Evolutionary conservation across 2,329 filamentous ascomycete species (phyloP), one percentile per base, ranked within the genome.

Genomic region (Alternaria conjuncta): DNA sequence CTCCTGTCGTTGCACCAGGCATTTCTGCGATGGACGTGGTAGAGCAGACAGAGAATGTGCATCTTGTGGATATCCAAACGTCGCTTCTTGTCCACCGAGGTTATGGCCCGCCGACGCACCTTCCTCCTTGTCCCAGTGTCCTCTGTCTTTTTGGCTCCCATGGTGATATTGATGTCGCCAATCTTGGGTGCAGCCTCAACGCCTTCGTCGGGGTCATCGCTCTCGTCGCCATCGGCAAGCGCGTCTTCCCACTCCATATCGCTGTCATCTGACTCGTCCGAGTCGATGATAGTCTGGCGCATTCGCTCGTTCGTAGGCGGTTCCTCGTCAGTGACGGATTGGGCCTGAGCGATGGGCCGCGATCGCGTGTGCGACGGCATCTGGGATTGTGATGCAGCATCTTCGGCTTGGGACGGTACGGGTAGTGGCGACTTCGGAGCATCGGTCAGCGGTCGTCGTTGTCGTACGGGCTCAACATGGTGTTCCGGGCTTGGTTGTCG

Each of bases 51-150:
- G 13, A 97, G 82, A 0, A 98, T 69, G 80, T 99, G 94, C 65
- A 89, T 84, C 79, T 95, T 97, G 79, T 99, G 96, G n/a, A 94
- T 85, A 55, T 93, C 87, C 28, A 96, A 78, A 20, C 94, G 88
- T 28, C 85, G 75, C 50, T 84, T 86, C 66, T 85, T 89, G 66
- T 91, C 89, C 1, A 84, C 82, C 7, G 83, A 82, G 1, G 86
- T 86, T 15, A 86, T 80, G 20, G 86, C 84, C 64, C 85, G 87
- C 56, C 86, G 82, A 66, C 83, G 82, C 26, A 75, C 64, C 57
- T 73, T 75, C 53, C 71, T 71, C 63, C 69, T 74, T 3, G 64
- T 76, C 21, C 80, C 82, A 15, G 81, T 61, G 10, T 71, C 71
- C 1, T 67, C 65, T 36, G 67, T 65, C 60, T 72, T 72, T 6